These are phyloP conservation scores for Naganishia friedmannii DNA, from an alignment of 768 basidiomycete genomes.

Conservation along the genomic window DNA sequence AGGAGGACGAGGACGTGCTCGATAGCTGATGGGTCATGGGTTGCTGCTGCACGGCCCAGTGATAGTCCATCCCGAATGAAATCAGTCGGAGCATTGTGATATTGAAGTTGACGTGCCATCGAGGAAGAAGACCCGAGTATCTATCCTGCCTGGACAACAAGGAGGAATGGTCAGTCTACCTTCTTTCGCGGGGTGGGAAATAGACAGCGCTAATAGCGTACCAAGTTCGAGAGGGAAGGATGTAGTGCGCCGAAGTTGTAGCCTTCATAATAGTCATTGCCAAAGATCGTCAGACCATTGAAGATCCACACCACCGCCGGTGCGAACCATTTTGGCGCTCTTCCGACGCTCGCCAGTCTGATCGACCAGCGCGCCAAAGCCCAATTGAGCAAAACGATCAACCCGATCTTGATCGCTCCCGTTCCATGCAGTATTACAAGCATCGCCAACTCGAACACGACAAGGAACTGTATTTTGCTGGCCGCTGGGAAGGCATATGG, in stretches of 20 bases:
- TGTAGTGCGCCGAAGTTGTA: slow-evolving; percentile 66
- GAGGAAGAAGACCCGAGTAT: slow-evolving; percentile 67
- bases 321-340: slow-evolving; percentile 27
- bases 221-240: slow-evolving; percentile 61
- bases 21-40: slow-evolving; percentile 35
- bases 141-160: slow-evolving; percentile 48
- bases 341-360: slow-evolving; percentile 57
- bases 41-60: slow-evolving; percentile 63
- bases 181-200: background rate
- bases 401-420: slow-evolving; percentile 71
- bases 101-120: slow-evolving; percentile 93
- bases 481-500: slow-evolving; percentile 10
- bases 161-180: background rate
- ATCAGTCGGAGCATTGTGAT: slow-evolving; percentile 91
- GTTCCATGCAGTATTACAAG: slow-evolving; percentile 75
- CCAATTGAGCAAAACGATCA: slow-evolving; percentile 63
- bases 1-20: background rate
- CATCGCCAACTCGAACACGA: slow-evolving; percentile 54
- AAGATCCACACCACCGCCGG: slow-evolving; percentile 66
- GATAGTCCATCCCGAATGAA: slow-evolving; percentile 88
- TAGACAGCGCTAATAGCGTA: slow-evolving; percentile 52
- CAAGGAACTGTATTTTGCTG: slow-evolving; percentile 28
- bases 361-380: slow-evolving; percentile 48
- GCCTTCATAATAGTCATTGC: slow-evolving; percentile 71
- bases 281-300: slow-evolving; percentile 70